Conservation (phyloP, 2,329 filamentous ascomycete species). For the Penicillium corylophilum region DNA sequence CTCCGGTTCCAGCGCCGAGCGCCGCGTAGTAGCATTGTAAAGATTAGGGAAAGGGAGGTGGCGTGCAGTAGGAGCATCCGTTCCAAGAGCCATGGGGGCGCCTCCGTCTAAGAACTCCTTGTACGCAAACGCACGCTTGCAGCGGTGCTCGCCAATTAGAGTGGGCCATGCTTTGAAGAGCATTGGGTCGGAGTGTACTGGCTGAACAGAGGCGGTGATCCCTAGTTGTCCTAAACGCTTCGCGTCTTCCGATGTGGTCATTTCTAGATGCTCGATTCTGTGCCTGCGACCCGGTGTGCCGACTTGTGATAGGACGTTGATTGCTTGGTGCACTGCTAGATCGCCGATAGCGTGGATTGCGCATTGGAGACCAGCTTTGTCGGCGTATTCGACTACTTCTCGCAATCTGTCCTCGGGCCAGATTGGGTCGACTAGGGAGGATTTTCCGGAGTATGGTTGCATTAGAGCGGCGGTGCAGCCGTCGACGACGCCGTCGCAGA, state of each 20-base stretch:
- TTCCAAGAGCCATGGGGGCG: constrained; percentile 48
- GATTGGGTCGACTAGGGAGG: constrained; percentile 45
- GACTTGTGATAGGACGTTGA: constrained; percentile 46
- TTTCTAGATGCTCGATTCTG: constrained; percentile 53
- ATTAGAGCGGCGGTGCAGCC: constrained; percentile 52
- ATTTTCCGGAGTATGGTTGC: constrained; percentile 47
- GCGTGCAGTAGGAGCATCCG: constrained; percentile 51
- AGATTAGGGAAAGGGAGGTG: constrained; percentile 48
- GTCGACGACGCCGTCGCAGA: constrained; percentile 53
- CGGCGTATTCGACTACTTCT: constrained; percentile 47
- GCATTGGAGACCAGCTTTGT: constrained; percentile 47
- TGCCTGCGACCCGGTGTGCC: constrained; percentile 45
- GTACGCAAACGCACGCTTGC: constrained; percentile 52
- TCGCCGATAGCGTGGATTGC: constrained; percentile 56
- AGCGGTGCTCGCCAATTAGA: constrained; percentile 46
- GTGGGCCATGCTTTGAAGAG: constrained; percentile 50
- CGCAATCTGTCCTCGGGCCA: constrained; percentile 46
- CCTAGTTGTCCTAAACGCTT: constrained; percentile 47
- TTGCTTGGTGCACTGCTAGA: constrained; percentile 45
- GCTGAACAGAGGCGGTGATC: constrained; percentile 44
- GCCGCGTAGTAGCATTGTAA: constrained; percentile 51
- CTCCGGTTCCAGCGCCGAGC: constrained; percentile 44
- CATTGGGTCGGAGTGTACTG: constrained; percentile 44
- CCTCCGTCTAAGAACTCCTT: constrained; percentile 50
- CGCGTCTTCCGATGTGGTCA: constrained; percentile 50